Percentiles rank a stretch among this genome's conserved stretches.
These are phyloP conservation scores for Podospora pseudoanserina DNA, from an alignment of 495 filamentous ascomycete genomes.

Conservation along the genomic window DNA sequence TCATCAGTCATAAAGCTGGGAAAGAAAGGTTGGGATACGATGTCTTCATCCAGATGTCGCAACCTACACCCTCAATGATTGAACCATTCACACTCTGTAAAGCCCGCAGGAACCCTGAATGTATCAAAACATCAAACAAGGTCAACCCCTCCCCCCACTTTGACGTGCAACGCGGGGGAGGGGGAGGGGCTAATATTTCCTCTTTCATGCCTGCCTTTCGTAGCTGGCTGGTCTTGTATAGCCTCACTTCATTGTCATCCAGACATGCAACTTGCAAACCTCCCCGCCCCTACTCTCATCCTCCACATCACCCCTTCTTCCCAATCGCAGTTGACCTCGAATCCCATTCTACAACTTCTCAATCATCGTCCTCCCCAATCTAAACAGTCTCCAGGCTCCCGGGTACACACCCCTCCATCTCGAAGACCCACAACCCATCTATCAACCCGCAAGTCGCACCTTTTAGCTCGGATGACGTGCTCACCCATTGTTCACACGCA, in stretches of 20 bases:
- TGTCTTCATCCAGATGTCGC: not conserved
- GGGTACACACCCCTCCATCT: not conserved
- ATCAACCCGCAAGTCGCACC: not conserved
- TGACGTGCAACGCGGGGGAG: not conserved
- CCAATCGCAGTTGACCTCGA: no score
- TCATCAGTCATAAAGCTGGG: not conserved
- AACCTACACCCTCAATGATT: not conserved
- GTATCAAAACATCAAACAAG: not conserved
- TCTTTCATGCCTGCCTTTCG: not conserved
- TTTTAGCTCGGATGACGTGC: constrained; percentile 48
- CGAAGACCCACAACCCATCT: not conserved
- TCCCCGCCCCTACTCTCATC: no score
- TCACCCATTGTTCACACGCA: constrained; percentile 20
- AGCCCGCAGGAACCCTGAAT: not conserved
- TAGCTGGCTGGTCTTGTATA: no score
- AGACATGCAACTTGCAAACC: no score
- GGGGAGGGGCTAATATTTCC: not conserved
- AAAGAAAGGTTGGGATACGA: not conserved
- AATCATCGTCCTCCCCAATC: not conserved
- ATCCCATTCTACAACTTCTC: no score
- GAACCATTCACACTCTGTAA: not conserved
- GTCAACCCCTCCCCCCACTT: not conserved
- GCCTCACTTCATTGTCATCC: no score
- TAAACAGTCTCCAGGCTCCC: not conserved
- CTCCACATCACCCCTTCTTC: no score